Percentiles rank a stretch among this genome's conserved stretches.
Evolutionary conservation across 2,329 filamentous ascomycete species (phyloP).

Genomic region (Cercospora sp.): DNA sequence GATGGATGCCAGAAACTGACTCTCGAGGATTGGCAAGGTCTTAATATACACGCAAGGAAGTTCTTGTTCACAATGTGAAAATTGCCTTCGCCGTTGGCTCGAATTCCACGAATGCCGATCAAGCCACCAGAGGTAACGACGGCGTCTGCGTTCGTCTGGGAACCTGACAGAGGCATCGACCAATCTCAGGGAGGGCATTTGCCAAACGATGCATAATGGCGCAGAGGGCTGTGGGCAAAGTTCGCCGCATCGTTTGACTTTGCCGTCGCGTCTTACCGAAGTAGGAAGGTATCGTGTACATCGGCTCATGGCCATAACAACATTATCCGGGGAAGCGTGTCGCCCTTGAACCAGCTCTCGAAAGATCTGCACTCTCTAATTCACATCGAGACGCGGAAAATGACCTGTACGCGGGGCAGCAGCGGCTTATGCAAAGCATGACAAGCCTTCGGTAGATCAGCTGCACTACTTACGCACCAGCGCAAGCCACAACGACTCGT

Average conservation of each 20-base stretch:
- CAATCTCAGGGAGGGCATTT: slow-evolving; percentile 2
- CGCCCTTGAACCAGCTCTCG: background rate
- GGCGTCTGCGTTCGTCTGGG: background rate
- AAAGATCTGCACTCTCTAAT: background rate
- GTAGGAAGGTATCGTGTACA: background rate
- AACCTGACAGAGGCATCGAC: background rate
- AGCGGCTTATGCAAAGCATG: background rate
- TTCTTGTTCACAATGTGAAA: background rate
- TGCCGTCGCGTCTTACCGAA: background rate
- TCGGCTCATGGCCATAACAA: background rate
- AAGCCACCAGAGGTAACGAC: background rate
- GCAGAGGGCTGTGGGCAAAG: background rate
- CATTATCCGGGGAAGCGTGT: background rate
- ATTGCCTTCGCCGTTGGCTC: background rate
- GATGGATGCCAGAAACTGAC: background rate
- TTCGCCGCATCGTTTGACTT: background rate
- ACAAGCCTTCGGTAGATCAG: slow-evolving; percentile 3
- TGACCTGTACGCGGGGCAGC: background rate
- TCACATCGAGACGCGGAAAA: background rate
- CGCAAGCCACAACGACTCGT: background rate
- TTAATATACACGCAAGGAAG: background rate
- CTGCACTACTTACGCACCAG: background rate
- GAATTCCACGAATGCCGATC: background rate
- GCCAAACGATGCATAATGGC: slow-evolving; percentile 3
- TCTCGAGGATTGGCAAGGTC: background rate